These are phyloP conservation scores for Perkinsus marinus DNA, from an alignment of 169 alveolate genomes.

Conservation along the genomic window DNA sequence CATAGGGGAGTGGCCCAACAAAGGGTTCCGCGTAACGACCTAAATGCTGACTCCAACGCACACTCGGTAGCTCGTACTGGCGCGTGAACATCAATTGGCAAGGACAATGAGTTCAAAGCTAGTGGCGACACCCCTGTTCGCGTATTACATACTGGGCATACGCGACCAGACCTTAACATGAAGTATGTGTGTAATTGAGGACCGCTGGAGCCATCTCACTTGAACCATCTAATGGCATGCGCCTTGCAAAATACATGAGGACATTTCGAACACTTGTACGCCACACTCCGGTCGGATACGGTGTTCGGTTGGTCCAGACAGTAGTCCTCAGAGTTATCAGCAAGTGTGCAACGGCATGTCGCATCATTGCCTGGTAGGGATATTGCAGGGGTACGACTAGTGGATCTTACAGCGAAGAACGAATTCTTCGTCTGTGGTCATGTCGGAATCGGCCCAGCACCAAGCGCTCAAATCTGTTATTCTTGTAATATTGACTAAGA, in stretches of 20 bases:
- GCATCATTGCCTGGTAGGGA: not conserved
- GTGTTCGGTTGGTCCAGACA: not conserved
- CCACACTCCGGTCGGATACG: not conserved
- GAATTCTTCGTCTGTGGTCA: not conserved
- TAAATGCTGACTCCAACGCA: not conserved
- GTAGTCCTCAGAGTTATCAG: not conserved
- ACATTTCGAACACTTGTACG: not conserved
- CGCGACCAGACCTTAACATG: not conserved
- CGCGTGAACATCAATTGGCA: not conserved
- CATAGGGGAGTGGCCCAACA: not conserved
- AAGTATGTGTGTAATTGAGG: not conserved
- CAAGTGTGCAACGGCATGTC: not conserved
- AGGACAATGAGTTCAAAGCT: not conserved
- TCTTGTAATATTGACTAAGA: not conserved
- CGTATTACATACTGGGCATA: not conserved
- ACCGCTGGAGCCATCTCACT: not conserved
- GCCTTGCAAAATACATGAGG: not conserved
- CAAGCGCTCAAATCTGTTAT: not conserved
- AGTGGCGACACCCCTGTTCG: not conserved
- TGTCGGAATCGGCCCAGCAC: no score
- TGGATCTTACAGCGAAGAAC: not conserved
- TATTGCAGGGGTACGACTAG: not conserved
- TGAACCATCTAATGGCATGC: not conserved
- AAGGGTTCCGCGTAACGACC: not conserved
- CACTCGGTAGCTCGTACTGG: not conserved